Evolutionary conservation across 495 filamentous ascomycete genomes (phyloP), one percentile per base, ranked within the genome.

Genomic region (Hamigera avellanea): DNA sequence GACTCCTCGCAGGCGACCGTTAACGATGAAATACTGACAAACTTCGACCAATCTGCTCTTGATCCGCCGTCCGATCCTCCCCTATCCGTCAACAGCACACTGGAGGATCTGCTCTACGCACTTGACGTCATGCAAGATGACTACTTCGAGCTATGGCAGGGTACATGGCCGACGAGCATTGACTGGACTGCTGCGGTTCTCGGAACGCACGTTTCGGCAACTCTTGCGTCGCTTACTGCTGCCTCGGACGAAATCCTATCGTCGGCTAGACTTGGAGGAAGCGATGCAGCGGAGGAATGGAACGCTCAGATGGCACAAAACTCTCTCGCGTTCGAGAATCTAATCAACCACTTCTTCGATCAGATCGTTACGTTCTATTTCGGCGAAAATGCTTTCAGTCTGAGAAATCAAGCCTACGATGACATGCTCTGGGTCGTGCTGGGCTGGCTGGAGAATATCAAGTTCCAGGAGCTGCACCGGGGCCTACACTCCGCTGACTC

Each of bases 401-500:
- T 96, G 19, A 72, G 86, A 14, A 74, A 70, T 25, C 73, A 96
- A 50, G 91, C 89, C 1, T 94, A 80, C 51, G 91, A 98, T 54
- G 91, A 98, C 53, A 95, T 95, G 70, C 72, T 95, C 14, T 98
- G 91, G 91, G 86, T 96, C 8, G 89, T 94, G 1, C 65, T 96
- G 30, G 83, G 80, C 36, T 96, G 89, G 89, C 67, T 95, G 40
- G 83, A 93, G 52, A 73, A 70, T 32, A 76, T 85, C 47, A 77
- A 85, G 45, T 84, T 91, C 50, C 73, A 87, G 31, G 54, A 78
- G 23, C 46, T 70, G 25, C 80, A 86, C 46, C 87, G 87, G 34
- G 57, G 73, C 27, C 59, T 89, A 18, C 66, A 76, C 34, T 65
- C 61, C 37, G 36, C 42, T 29, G n/a, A 35, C 32, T 25, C 31